phyloP scores from a whole-genome alignment of 116 monocot species.

The Dioscorea cayenensis region DNA sequence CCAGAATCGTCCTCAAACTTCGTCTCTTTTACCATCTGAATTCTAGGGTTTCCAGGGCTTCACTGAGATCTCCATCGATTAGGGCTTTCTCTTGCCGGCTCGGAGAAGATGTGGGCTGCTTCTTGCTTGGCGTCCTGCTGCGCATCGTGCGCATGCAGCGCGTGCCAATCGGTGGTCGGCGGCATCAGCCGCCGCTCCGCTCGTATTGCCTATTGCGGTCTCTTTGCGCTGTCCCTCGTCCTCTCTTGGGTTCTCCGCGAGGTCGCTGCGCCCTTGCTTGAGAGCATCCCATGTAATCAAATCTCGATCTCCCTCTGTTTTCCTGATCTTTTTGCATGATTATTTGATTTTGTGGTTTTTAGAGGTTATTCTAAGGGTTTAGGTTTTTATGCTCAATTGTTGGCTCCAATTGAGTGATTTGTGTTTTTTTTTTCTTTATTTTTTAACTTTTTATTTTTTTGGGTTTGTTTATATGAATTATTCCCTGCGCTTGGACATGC shows the following conservation, averaged over 20 bases:
- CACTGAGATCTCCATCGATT: neutral
- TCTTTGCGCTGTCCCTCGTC: slow-evolving; percentile 96
- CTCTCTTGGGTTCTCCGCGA: slow-evolving; percentile 94
- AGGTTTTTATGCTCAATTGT: too few relatives aligned
- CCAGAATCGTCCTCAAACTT: neutral
- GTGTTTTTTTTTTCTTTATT: too few relatives aligned
- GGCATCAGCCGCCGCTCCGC: slow-evolving; percentile 95
- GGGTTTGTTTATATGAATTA: too few relatives aligned
- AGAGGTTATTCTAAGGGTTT: neutral
- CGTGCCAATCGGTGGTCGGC: slow-evolving; percentile 85
- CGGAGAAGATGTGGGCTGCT: slow-evolving; percentile 83
- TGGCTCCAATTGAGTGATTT: too few relatives aligned
- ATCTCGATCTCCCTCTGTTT: neutral
- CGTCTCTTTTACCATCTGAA: neutral
- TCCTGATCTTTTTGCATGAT: neutral
- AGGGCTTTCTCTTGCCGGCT: neutral
- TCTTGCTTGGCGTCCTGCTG: slow-evolving; percentile 98
- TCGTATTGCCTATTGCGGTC: slow-evolving; percentile 96
- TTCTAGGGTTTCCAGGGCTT: neutral
- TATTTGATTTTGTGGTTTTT: neutral
- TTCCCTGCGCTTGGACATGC: too few relatives aligned
- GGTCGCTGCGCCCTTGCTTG: slow-evolving; percentile 95
- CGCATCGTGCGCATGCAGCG: slow-evolving; percentile 98
- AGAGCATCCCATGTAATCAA: slow-evolving; percentile 70
- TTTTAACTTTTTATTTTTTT: too few relatives aligned